Evolutionary conservation across 805 yeast species (phyloP).

Genomic region (Metschnikowia continentalis): DNA sequence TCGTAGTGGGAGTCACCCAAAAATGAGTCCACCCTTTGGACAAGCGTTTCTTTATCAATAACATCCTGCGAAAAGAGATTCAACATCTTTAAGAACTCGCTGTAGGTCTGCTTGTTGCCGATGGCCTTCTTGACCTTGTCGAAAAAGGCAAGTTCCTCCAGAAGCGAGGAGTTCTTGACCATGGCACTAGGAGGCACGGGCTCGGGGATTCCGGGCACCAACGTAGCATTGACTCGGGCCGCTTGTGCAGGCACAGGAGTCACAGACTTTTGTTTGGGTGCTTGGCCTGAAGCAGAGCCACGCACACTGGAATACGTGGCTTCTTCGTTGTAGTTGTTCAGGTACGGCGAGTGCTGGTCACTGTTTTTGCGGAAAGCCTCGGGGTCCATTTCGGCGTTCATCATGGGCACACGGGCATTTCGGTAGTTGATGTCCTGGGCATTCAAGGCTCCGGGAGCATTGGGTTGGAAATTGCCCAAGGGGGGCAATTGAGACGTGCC

Average conservation of each 20-base stretch:
- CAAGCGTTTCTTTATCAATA: conserved; percentile 75
- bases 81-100: conserved; percentile 85
- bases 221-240: conserved; percentile 49
- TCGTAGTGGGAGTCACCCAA: conserved; percentile 74
- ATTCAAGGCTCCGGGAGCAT: conserved; percentile 32
- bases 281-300: conserved; percentile 21
- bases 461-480: conserved; percentile 82
- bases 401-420: conserved; percentile 2
- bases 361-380: conserved; percentile 10
- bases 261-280: conserved; percentile 8
- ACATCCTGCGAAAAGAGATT: conserved; percentile 88
- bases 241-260: conserved; percentile 21
- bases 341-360: conserved; percentile 28
- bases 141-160: conserved; percentile 85
- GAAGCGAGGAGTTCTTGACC: conserved; percentile 54
- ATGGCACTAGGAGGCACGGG: conserved; percentile 53
- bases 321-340: conserved; percentile 38
- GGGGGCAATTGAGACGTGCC: conserved; percentile 66
- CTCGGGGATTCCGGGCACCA: conserved; percentile 83
- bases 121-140: conserved; percentile 87
- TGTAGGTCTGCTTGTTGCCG: conserved; percentile 84
- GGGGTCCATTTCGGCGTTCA: conserved; percentile 9
- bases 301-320: conserved; percentile 49
- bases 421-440: conserved; percentile 27
- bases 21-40: conserved; percentile 80